Evolutionary conservation across 2,329 filamentous ascomycete genomes (phyloP).

Genomic region (Dactylellina sp.): DNA sequence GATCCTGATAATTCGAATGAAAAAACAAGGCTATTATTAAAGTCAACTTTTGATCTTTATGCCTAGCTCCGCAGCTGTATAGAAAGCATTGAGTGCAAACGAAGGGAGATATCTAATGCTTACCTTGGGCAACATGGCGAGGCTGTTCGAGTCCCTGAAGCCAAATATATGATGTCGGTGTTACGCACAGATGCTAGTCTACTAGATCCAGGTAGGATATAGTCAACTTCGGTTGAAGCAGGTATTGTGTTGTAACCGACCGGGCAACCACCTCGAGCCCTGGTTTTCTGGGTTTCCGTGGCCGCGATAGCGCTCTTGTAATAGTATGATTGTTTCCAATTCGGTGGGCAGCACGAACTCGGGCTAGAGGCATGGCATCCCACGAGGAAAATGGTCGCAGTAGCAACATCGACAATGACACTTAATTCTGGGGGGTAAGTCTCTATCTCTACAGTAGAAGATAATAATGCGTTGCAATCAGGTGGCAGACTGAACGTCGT

Average conservation of each 20-base stretch:
- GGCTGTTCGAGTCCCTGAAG: background rate
- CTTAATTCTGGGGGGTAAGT: background rate
- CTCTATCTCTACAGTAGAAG: background rate
- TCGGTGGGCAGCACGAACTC: slow-evolving; percentile 9
- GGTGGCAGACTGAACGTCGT: background rate
- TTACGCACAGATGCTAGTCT: background rate
- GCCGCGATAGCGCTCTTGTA: background rate
- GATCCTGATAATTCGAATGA: background rate
- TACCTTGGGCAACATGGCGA: slow-evolving; percentile 6
- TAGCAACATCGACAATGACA: background rate
- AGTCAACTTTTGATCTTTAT: too few relatives aligned
- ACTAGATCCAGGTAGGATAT: background rate
- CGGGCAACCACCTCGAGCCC: background rate
- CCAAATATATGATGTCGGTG: slow-evolving; percentile 1
- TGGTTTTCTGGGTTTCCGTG: too few relatives aligned
- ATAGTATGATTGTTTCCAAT: slow-evolving; percentile 1
- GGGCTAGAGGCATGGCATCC: slow-evolving; percentile 1
- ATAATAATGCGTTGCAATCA: background rate
- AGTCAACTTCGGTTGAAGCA: background rate
- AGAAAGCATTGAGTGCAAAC: too few relatives aligned
- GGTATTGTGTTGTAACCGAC: background rate
- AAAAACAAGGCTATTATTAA: background rate
- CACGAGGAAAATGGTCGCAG: background rate
- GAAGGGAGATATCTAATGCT: background rate
- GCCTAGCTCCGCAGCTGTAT: too few relatives aligned